Evolutionary conservation across 345 rosid genomes (phyloP).

Genomic region (Hirschfeldia incana): DNA sequence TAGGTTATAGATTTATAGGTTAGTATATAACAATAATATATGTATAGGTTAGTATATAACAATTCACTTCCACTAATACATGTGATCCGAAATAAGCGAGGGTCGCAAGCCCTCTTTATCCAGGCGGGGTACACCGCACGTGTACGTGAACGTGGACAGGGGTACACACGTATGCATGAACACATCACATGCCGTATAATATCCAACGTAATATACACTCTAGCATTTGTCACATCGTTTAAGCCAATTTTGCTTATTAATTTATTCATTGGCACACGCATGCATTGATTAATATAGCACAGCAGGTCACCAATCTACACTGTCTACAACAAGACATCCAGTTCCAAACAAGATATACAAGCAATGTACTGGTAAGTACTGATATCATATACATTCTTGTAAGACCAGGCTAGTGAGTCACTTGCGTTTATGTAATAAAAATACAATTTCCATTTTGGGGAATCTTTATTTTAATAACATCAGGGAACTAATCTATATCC

Average conservation of each 20-base stretch:
- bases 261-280: slow-evolving; percentile 31
- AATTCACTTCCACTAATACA: not conserved
- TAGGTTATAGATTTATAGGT: not conserved
- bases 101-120: not conserved
- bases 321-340: not conserved
- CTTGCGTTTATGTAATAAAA: not conserved
- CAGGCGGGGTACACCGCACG: slow-evolving; percentile 34
- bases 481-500: not conserved
- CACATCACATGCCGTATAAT: slow-evolving; percentile 35
- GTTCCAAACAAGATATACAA: not conserved
- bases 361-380: not conserved
- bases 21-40: not conserved
- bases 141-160: slow-evolving; percentile 33
- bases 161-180: slow-evolving; percentile 32
- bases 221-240: slow-evolving; percentile 28
- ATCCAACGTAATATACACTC: slow-evolving; percentile 5
- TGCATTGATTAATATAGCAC: slow-evolving; percentile 21
- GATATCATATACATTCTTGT: not conserved
- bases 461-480: not conserved
- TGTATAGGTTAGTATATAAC: too few relatives aligned
- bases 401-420: not conserved
- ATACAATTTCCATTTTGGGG: not conserved
- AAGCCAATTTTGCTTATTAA: slow-evolving; percentile 7
- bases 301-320: slow-evolving; percentile 1
- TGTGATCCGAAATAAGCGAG: slow-evolving; percentile 16